Evolutionary conservation across 129 eudicot species (phyloP), one percentile per base, ranked within the genome.

Genomic region (Logfia minima): DNA sequence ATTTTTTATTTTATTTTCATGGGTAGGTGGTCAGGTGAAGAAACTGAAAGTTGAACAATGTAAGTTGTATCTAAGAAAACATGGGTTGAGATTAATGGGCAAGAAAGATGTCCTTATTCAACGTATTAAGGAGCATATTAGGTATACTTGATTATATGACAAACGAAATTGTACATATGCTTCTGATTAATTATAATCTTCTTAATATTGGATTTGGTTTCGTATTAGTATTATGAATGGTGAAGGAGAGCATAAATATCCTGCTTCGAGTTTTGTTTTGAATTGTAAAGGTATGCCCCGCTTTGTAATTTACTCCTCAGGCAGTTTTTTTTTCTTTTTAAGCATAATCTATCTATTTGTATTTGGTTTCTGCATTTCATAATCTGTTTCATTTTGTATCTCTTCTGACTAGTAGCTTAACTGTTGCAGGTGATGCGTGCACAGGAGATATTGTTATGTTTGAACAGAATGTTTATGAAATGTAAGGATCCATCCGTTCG

Each of bases 401-500:
- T 48, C 67, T 84, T 19, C 45, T 65, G 11, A 18, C 56, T 4
- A n/a, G 66, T 66, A 58, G 17, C 21, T 51, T 28, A 48, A 52
- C 77, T 53, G 34, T 72, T 84, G 83, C 90, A 93, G 98, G 98
- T 75, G 97, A 93, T 81, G 96, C 98, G 11, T 93, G 98, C 87
- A 87, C 82, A 13, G 97, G 98, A 67, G 97, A 93, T 75, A 71
- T 87, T 66, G 98, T 93, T 31, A 77, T 93, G 92, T 93, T 93
- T 80, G 96, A 93, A 80, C 98, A 93, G 71, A 93, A 90, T 22
- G 97, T 93, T 62, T 93, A 93, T 86, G 97, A 90, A 82, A 85
- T 83, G 98, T 93, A 85, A 87, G 87, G 62, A 32, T 77, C 74
- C 29, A 26, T 26, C 29, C 29, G 29, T 26, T 26, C 29, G 2